Evolutionary conservation across 257 asterid species (phyloP).

Genomic region (Verbena officinalis): DNA sequence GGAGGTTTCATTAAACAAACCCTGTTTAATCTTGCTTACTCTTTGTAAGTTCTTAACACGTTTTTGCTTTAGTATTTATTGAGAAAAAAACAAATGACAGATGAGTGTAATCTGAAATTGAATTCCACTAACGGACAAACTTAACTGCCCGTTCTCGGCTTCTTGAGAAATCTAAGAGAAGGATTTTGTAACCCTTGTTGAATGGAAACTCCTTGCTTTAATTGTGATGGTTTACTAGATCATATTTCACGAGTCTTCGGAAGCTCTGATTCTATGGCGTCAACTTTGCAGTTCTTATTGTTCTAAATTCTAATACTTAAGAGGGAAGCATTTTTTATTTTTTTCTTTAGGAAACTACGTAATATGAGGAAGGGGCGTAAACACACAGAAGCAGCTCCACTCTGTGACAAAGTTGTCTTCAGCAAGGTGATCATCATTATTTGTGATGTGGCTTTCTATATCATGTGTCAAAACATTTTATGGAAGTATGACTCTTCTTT

Average conservation of each 20-base stretch:
- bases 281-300: slow-evolving; percentile 17
- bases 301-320: slow-evolving; percentile 28
- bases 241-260: neutral
- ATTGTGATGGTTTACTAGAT: slow-evolving; percentile 6
- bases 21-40: slow-evolving; percentile 77
- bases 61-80: slow-evolving; percentile 22
- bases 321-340: slow-evolving; percentile 7
- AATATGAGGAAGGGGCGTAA: slow-evolving; percentile 71
- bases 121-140: slow-evolving; percentile 8
- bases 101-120: neutral
- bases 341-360: slow-evolving; percentile 63
- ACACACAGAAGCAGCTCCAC: slow-evolving; percentile 70
- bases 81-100: slow-evolving; percentile 10
- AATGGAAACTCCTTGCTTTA: slow-evolving; percentile 14
- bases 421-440: slow-evolving; percentile 60
- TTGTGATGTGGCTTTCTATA: slow-evolving; percentile 7
- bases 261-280: slow-evolving; percentile 11
- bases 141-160: slow-evolving; percentile 12
- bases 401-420: slow-evolving; percentile 84
- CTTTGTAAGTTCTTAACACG: slow-evolving; percentile 66
- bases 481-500: slow-evolving; percentile 27
- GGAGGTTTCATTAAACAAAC: slow-evolving; percentile 77
- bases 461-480: slow-evolving; percentile 19
- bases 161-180: slow-evolving; percentile 12
- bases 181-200: slow-evolving; percentile 8